phyloP scores from a whole-genome alignment of 2,329 filamentous ascomycete species.

The Tolypocladium album region DNA sequence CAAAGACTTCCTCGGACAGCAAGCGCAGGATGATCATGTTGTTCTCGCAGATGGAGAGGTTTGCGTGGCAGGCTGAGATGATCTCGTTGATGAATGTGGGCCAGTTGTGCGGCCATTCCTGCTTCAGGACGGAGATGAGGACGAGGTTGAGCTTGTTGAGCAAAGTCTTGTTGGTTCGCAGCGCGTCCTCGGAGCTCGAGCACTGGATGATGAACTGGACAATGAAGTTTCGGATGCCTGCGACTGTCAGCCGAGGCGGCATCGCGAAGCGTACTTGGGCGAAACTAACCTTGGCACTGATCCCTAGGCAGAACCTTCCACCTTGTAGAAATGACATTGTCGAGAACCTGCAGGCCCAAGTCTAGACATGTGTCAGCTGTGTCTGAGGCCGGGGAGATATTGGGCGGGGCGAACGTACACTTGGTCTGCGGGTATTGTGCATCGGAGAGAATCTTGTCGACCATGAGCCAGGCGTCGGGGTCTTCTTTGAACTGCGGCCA shows the following conservation, averaged over 20 bases:
- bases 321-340: slow-evolving; percentile 96
- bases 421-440: slow-evolving; percentile 93
- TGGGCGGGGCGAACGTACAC: slow-evolving; percentile 47
- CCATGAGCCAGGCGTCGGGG: slow-evolving; percentile 92
- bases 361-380: slow-evolving; percentile 39
- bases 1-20: slow-evolving; percentile 95
- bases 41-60: slow-evolving; percentile 96
- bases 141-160: slow-evolving; percentile 98
- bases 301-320: slow-evolving; percentile 97
- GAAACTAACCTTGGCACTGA: slow-evolving; percentile 69
- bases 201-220: slow-evolving; percentile 96
- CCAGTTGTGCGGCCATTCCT: slow-evolving; percentile 99
- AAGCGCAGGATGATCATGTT: slow-evolving; percentile 98
- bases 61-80: slow-evolving; percentile 89
- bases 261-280: neutral
- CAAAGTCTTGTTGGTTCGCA: slow-evolving; percentile 75
- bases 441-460: slow-evolving; percentile 92
- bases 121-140: slow-evolving; percentile 93
- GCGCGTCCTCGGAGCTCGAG: slow-evolving; percentile 79
- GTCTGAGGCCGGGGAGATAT: neutral
- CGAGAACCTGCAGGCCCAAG: slow-evolving; percentile 88
- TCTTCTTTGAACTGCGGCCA: slow-evolving; percentile 86
- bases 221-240: slow-evolving; percentile 97
- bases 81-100: slow-evolving; percentile 99
- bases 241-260: slow-evolving; percentile 3